phyloP scores from a whole-genome alignment of 2,329 filamentous ascomycete genomes.

The Colletotrichum agaves region DNA sequence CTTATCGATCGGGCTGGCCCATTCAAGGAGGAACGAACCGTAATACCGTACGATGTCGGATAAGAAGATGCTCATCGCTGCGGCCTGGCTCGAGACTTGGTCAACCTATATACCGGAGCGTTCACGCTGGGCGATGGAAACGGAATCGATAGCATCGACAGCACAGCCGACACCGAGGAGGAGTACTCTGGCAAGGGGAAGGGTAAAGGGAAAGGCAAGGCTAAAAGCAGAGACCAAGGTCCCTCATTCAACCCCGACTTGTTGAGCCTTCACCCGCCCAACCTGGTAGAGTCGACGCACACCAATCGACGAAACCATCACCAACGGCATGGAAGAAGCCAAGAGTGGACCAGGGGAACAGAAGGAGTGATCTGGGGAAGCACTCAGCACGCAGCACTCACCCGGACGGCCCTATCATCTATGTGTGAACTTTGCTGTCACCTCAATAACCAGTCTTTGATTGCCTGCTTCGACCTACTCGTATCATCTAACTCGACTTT shows the following conservation, averaged over 20 bases:
- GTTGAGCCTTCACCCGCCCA: neutral
- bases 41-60: conserved; percentile 21
- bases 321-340: neutral
- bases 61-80: conserved; percentile 4
- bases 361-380: conserved; percentile 21
- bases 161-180: neutral
- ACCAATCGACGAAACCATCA: conserved; percentile 2
- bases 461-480: neutral
- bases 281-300: neutral
- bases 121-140: neutral
- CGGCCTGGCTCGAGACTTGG: conserved; percentile 12
- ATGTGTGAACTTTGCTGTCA: neutral
- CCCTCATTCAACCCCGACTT: neutral
- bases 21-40: neutral
- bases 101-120: conserved; percentile 7
- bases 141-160: neutral
- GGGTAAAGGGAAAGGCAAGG: conserved; percentile 17
- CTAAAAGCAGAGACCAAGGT: conserved; percentile 5
- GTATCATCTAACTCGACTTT: neutral
- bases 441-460: neutral
- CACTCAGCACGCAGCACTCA: conserved; percentile 11
- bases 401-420: neutral
- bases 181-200: conserved; percentile 8
- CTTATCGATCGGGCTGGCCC: conserved; percentile 21
- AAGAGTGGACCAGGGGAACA: neutral